phyloP scores from a whole-genome alignment of 208 protist genomes.

The Zelonia costaricensis region DNA sequence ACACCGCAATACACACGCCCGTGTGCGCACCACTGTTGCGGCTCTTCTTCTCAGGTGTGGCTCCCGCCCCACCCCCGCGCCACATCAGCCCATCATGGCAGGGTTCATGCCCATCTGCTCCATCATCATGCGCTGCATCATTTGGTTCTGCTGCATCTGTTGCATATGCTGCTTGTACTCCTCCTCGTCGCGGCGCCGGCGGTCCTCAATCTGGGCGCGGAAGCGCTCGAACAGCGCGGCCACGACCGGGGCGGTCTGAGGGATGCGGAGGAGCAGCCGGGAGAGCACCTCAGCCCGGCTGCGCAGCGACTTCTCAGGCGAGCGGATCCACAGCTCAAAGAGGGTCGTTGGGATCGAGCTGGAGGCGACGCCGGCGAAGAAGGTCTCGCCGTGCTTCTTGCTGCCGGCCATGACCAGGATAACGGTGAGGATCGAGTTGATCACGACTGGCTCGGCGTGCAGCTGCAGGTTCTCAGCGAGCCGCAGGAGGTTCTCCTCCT shows the following conservation, averaged over 20 bases:
- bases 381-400: constrained; percentile 43
- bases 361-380: constrained; percentile 54
- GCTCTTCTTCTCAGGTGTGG: too few relatives aligned
- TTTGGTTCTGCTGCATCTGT: constrained; percentile 80
- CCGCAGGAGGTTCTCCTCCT: constrained; percentile 54
- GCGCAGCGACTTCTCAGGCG: constrained; percentile 59
- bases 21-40: too few relatives aligned
- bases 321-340: constrained; percentile 80
- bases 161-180: constrained; percentile 81
- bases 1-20: too few relatives aligned
- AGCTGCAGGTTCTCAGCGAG: constrained; percentile 59
- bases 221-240: constrained; percentile 59
- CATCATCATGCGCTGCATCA: constrained; percentile 91
- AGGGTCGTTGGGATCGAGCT: constrained; percentile 56
- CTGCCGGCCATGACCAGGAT: constrained; percentile 75
- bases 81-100: constrained; percentile 36
- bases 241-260: constrained; percentile 31
- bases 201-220: constrained; percentile 72
- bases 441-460: constrained; percentile 43
- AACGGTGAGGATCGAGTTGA: constrained; percentile 71
- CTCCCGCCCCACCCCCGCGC: neutral
- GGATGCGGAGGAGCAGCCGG: constrained; percentile 56
- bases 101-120: constrained; percentile 87
- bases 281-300: constrained; percentile 70
- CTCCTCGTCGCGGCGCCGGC: constrained; percentile 74